These are phyloP conservation scores for Parietaria judaica DNA, from an alignment of 306 rosid genomes.

Conservation along the genomic window DNA sequence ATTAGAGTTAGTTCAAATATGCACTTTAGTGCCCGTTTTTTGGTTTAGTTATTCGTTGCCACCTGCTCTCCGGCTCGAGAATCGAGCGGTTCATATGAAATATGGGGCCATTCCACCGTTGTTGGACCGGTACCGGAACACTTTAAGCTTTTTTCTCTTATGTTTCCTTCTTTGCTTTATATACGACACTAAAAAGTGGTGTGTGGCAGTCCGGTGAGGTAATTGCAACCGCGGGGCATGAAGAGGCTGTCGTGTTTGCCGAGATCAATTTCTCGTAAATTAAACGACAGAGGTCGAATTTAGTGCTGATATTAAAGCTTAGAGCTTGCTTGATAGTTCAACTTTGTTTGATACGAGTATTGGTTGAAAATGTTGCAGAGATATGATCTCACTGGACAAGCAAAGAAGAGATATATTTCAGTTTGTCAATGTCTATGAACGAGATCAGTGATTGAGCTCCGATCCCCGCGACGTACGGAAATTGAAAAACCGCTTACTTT, in stretches of 20 bases:
- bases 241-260: slow-evolving; percentile 21
- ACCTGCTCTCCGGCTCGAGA: slow-evolving; percentile 31
- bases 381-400: slow-evolving; percentile 20
- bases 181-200: neutral
- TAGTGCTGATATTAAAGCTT: neutral
- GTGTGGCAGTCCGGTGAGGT: slow-evolving; percentile 23
- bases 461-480: neutral
- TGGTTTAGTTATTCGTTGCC: slow-evolving; percentile 21
- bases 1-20: neutral
- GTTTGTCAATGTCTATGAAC: neutral
- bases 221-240: slow-evolving; percentile 25
- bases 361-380: slow-evolving; percentile 16
- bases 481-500: too few relatives aligned
- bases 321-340: neutral
- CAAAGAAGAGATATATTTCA: slow-evolving; percentile 18
- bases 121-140: slow-evolving; percentile 27
- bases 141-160: neutral
- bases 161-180: neutral
- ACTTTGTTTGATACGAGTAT: neutral
- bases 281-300: slow-evolving; percentile 18
- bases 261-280: slow-evolving; percentile 22
- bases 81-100: slow-evolving; percentile 7
- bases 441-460: too few relatives aligned
- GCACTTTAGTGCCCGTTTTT: neutral
- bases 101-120: slow-evolving; percentile 33